Conservation (phyloP, 352 stramenopile genomes). For the Phytopythium ostracodes region DNA sequence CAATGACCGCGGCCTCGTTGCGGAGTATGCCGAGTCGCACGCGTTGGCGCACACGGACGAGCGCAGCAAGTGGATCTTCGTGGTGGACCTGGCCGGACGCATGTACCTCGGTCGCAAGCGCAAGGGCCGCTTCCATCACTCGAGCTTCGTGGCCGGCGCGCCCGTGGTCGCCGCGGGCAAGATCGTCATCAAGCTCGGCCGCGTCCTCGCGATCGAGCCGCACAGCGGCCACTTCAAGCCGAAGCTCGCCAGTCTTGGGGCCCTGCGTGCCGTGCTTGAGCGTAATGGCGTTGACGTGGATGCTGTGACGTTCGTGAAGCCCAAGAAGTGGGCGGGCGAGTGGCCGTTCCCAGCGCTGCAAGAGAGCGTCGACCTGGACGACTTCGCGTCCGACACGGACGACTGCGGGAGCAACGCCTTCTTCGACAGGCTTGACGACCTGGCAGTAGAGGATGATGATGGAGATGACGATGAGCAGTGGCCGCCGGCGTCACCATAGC, state of each 20-base stretch:
- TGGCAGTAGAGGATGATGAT: not conserved
- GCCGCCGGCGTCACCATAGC: not conserved
- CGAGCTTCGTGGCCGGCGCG: slow-evolving; percentile 63
- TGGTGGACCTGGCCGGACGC: slow-evolving; percentile 33
- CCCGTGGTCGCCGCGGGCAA: slow-evolving; percentile 66
- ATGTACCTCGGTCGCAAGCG: slow-evolving; percentile 70
- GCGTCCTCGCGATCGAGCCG: slow-evolving; percentile 58
- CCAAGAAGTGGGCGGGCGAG: slow-evolving; percentile 59
- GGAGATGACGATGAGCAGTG: not conserved
- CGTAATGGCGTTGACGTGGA: slow-evolving; percentile 34
- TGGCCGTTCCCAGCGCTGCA: slow-evolving; percentile 50
- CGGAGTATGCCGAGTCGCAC: slow-evolving; percentile 33
- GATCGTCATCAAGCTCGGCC: slow-evolving; percentile 51
- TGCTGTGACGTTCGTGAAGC: slow-evolving; percentile 50
- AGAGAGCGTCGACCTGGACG: slow-evolving; percentile 28
- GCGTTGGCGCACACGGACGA: slow-evolving; percentile 49
- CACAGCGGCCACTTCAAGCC: slow-evolving; percentile 79
- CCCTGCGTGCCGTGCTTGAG: slow-evolving; percentile 36
- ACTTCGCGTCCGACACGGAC: slow-evolving; percentile 47
- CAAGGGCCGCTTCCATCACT: slow-evolving; percentile 75
- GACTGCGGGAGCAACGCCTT: slow-evolving; percentile 25
- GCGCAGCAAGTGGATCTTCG: slow-evolving; percentile 77
- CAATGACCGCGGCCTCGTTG: slow-evolving; percentile 1
- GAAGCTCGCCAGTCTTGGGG: slow-evolving; percentile 37
- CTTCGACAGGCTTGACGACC: not conserved